These are phyloP conservation scores for Lactarius vividus DNA, from an alignment of 768 basidiomycete species.

Conservation along the genomic window DNA sequence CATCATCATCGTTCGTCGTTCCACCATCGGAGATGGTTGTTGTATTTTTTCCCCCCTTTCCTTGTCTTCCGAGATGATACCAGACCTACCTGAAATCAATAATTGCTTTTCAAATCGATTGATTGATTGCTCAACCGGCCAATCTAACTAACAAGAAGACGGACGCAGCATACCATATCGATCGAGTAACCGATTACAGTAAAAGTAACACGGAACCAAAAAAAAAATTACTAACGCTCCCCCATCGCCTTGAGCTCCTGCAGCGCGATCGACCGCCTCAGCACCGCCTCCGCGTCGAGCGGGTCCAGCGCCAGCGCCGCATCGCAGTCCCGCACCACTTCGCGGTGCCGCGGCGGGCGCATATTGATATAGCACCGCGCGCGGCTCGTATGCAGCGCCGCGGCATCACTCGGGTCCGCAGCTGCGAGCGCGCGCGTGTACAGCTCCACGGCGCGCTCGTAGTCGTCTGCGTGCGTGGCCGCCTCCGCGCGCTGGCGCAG, in stretches of 20 bases:
- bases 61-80: too few relatives aligned
- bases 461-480: conserved; percentile 59
- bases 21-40: too few relatives aligned
- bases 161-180: too few relatives aligned
- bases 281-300: conserved; percentile 84
- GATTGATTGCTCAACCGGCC: too few relatives aligned
- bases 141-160: too few relatives aligned
- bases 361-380: conserved; percentile 96
- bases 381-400: conserved; percentile 84
- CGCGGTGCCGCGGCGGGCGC: conserved; percentile 74
- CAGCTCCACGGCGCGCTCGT: conserved; percentile 53
- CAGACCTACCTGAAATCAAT: too few relatives aligned
- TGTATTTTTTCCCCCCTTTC: too few relatives aligned
- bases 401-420: conserved; percentile 45
- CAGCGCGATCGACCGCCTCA: conserved; percentile 80
- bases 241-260: conserved; percentile 44
- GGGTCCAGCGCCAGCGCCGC: conserved; percentile 78
- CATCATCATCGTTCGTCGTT: too few relatives aligned
- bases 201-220: not conserved
- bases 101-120: too few relatives aligned
- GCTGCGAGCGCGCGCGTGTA: conserved; percentile 75
- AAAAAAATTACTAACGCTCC: not conserved
- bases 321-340: conserved; percentile 85
- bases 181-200: too few relatives aligned
- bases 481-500: conserved; percentile 71